A percentile compares a stretch with the other conserved stretches of the same genome.
Evolutionary conservation across 306 rosid genomes (phyloP).

Genomic region (Dryas octopetala): DNA sequence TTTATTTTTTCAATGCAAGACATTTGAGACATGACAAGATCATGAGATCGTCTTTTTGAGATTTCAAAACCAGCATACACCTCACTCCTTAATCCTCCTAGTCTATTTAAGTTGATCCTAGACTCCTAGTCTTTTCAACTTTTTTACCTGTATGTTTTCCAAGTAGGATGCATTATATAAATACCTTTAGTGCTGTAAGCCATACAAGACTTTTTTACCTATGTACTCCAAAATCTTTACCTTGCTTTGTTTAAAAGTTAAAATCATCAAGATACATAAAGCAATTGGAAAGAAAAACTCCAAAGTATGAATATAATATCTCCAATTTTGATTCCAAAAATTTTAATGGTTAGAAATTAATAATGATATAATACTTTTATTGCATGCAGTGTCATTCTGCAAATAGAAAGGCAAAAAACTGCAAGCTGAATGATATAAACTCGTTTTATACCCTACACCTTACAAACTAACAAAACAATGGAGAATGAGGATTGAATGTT

Average conservation of each 20-base stretch:
- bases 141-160: slow-evolving; percentile 1
- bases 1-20: too few species aligned
- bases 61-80: background rate
- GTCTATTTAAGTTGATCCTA: background rate
- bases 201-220: background rate
- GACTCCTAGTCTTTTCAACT: background rate
- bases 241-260: background rate
- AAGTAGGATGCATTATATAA: background rate
- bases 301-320: background rate
- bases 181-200: slow-evolving; percentile 9
- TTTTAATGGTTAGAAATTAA: too few species aligned
- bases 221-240: background rate
- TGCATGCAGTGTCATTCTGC: too few species aligned
- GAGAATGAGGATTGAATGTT: too few species aligned
- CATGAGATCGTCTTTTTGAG: background rate
- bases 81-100: background rate
- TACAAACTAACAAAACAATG: too few species aligned
- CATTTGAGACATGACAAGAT: background rate
- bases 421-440: too few species aligned
- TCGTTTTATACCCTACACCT: too few species aligned
- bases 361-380: too few species aligned
- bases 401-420: too few species aligned
- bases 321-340: too few species aligned
- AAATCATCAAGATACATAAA: background rate
- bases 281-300: background rate